Evolutionary conservation across 371 early-diverging fungal genomes (phyloP), one percentile per base, ranked within the genome.

Genomic region (Nematocida ironsii): DNA sequence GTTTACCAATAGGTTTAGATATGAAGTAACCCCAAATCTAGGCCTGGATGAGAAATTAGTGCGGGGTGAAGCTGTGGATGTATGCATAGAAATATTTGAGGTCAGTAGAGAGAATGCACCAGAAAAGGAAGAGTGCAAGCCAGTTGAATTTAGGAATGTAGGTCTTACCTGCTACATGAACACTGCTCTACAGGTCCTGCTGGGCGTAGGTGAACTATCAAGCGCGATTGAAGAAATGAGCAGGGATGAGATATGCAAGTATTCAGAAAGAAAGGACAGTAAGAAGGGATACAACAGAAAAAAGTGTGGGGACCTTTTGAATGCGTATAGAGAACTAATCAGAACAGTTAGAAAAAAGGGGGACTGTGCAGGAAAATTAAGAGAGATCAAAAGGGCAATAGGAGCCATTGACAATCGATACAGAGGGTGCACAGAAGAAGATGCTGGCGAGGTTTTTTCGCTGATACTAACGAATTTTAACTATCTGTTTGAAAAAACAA

Each of bases 391-490:
- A 42, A 69, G 61, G 5, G 80, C 56, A 6, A 40, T 78, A 5
- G 80, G 80, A 55, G 42, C 18, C 27, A 78, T 78, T n/a, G 80
- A 78, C 50, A 18, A 39, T 7, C 11, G 80, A 44, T 78, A 78
- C 47, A 62, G 80, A 27, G 54, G 60, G 47, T 78, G 80, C 62
- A 44, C 70, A 39, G 80, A 78, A 42, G 80, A 78, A 58, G 80
- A 78, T 71, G 80, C 80, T 58, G 80, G 69, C 5, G 80, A 78
- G 44, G 80, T 70, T 18, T 78, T 78, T 42, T 78, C 80, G n/a
- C 62, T 78, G 71, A 78, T 78, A 23, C 39, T 78, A n/a, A 78
- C 9, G 55, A 78, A 78, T 44, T 78, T 78, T 44, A 68, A 62
- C 69, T 78, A 78, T 25, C 69, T 78, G 5, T 78, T 78, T 39